Evolutionary conservation across 2,329 filamentous ascomycete genomes (phyloP).

Genomic region (Aspergillus sp.): DNA sequence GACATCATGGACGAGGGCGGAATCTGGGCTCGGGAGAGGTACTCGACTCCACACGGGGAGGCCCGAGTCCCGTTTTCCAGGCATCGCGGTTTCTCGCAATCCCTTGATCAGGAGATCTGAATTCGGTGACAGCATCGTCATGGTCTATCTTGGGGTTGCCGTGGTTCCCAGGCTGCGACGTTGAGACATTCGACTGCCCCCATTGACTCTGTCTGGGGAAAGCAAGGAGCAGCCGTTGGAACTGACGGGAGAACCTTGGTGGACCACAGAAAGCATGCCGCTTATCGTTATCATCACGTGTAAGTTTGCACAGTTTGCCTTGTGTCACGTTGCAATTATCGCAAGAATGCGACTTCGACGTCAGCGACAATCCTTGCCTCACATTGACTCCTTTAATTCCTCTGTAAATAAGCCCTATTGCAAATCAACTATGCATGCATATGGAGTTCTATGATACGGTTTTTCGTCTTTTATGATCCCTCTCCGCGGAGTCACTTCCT

Average conservation of each 20-base stretch:
- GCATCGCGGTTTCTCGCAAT: not conserved
- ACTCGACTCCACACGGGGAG: not conserved
- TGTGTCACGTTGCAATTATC: not conserved
- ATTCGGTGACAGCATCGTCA: not conserved
- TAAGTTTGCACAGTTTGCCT: conserved; percentile 14
- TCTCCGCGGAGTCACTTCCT: conserved; percentile 15
- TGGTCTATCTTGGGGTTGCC: not conserved
- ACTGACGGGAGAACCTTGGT: too few relatives aligned
- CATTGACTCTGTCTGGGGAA: too few relatives aligned
- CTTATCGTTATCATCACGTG: conserved; percentile 13
- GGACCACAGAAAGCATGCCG: too few relatives aligned
- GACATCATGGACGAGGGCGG: not conserved
- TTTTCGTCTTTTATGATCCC: conserved; percentile 4
- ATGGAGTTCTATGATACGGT: not conserved
- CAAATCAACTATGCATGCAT: conserved; percentile 14
- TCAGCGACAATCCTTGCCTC: not conserved
- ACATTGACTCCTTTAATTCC: not conserved
- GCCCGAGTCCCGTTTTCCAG: not conserved
- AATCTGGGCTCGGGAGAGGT: not conserved
- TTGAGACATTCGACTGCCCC: not conserved
- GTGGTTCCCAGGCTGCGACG: not conserved
- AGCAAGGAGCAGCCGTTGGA: too few relatives aligned
- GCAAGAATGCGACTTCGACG: not conserved
- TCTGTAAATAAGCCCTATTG: conserved; percentile 6
- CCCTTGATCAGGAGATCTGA: not conserved